Conservation (phyloP, 2,329 filamentous ascomycete species). For the Monosporascus sp. region DNA sequence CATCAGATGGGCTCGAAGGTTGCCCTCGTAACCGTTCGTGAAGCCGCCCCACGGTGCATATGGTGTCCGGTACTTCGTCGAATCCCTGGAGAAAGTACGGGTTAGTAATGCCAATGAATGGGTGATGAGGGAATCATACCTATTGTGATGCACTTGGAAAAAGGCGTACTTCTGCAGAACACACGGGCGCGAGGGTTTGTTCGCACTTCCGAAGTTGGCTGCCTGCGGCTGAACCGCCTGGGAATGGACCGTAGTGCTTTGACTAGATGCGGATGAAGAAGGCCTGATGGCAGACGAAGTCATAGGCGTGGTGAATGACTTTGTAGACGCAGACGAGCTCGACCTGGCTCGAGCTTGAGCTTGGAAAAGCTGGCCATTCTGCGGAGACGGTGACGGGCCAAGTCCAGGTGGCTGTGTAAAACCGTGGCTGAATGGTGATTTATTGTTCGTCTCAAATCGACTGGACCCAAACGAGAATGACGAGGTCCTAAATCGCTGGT, state of each 20-base stretch:
- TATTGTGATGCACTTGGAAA: conserved; percentile 55
- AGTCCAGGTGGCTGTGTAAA: conserved; percentile 27
- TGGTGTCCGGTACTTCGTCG: conserved; percentile 53
- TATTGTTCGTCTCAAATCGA: conserved; percentile 21
- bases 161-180: conserved; percentile 51
- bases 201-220: conserved; percentile 11
- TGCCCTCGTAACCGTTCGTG: conserved; percentile 56
- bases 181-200: conserved; percentile 22
- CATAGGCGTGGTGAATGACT: conserved; percentile 28
- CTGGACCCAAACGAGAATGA: conserved; percentile 27
- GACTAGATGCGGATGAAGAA: conserved; percentile 27
- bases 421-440: conserved; percentile 29
- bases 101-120: conserved; percentile 10
- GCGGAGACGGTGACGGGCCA: conserved; percentile 26
- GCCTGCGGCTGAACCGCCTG: conserved; percentile 18
- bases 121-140: conserved; percentile 29
- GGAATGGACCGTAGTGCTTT: conserved; percentile 10
- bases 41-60: conserved; percentile 54
- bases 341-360: conserved; percentile 27
- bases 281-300: conserved; percentile 31
- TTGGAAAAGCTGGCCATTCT: conserved; percentile 28
- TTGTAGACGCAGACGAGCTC: conserved; percentile 25
- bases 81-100: conserved; percentile 34
- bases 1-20: conserved; percentile 40
- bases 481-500: conserved; percentile 25